Evolutionary conservation across 2,329 filamentous ascomycete genomes (phyloP), one percentile per base, ranked within the genome.

Genomic region (Tolypocladium tundrense): DNA sequence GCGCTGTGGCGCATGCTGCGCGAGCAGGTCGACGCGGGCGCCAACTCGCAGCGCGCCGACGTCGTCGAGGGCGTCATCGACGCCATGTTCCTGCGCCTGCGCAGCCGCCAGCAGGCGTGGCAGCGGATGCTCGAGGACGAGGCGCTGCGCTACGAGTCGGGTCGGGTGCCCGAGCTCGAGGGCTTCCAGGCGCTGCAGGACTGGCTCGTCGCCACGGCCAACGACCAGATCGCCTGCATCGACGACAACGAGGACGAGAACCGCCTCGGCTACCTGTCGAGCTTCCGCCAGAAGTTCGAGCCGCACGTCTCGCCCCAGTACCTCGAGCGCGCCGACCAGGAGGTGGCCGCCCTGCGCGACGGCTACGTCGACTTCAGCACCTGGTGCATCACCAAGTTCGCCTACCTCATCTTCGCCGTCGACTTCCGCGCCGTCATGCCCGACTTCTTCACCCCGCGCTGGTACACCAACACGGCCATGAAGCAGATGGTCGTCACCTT

Each of bases 1-100:
- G 92, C 96, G 67, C 88, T 97, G 79, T 99, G 95, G 92, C 88
- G 92, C 60, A 97, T 99, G 91, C 79, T 99, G 62, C 86, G 90
- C 64, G 93, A 99, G 73, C 94, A 99, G 73, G 83, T 96, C 40
- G 84, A 88, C 62, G 90, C 91, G 0, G 92, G 92, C 5, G 87
- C 86, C 45, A 88, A 90, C 66, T 96, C 91, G 51, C 83, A 92
- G 68, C 88, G 94, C 55, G 83, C 86, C 57, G 94, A 97, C 69
- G 91, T 99, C 0, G 87, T 93, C 10, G 93, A 97, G 74, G 94
- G 94, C 62, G 92, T 97, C 42, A 87, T 97, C 55, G 94, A 97
- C 71, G 88, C 92, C 70, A 97, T 97, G 90, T 93, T 97, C 75
- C 80, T 89, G 54, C 87, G 92, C 16, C 81, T 99, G 48, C 90